These are phyloP conservation scores for Cytospora piceicola DNA, from an alignment of 2,329 filamentous ascomycete genomes.

Conservation along the genomic window DNA sequence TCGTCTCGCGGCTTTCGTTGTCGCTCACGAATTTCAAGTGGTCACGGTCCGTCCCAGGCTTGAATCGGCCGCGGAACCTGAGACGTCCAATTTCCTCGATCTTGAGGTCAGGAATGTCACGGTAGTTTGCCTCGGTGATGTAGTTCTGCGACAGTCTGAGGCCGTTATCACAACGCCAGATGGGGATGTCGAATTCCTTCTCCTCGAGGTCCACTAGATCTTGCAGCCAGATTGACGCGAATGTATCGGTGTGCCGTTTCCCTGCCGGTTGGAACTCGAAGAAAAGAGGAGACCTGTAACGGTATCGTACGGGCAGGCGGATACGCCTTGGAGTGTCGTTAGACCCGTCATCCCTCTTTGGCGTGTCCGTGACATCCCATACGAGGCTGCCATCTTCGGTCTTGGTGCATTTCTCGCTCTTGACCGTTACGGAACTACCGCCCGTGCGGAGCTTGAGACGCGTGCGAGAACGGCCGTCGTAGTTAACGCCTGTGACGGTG, in stretches of 20 bases:
- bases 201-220: constrained; percentile 82
- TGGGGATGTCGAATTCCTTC: constrained; percentile 79
- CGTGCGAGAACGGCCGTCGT: constrained; percentile 66
- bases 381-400: constrained; percentile 59
- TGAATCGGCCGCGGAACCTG: constrained; percentile 80
- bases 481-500: constrained; percentile 67
- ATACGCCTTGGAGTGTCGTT: constrained; percentile 41
- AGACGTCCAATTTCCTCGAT: constrained; percentile 81
- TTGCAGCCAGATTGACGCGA: constrained; percentile 83
- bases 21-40: constrained; percentile 83
- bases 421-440: constrained; percentile 75
- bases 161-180: constrained; percentile 81
- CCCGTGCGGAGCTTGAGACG: constrained; percentile 83
- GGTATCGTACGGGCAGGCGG: constrained; percentile 83
- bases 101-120: constrained; percentile 71
- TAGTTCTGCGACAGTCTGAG: constrained; percentile 87
- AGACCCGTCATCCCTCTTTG: constrained; percentile 36
- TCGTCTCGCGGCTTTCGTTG: constrained; percentile 89
- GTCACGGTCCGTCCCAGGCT: constrained; percentile 84
- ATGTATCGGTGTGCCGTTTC: constrained; percentile 73
- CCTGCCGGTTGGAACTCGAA: constrained; percentile 78
- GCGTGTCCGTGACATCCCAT: constrained; percentile 54
- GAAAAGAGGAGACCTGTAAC: constrained; percentile 87
- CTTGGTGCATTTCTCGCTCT: constrained; percentile 64
- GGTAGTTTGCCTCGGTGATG: constrained; percentile 78